Base-by-base conservation (phyloP, 805 yeast species). In the Myxozyma neotropica region DNA sequence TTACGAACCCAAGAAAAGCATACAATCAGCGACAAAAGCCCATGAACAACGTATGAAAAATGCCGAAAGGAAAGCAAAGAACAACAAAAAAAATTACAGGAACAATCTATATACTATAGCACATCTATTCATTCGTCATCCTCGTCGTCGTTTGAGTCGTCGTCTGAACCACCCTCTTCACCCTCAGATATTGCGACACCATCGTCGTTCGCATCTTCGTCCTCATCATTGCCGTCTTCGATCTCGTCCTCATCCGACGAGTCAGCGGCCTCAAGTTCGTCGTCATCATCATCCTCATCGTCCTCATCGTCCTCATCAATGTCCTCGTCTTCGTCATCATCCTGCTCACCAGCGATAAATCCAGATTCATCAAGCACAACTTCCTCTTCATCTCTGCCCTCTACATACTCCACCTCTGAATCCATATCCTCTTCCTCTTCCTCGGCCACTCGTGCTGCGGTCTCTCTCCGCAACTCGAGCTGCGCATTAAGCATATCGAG, bases 401-500 rank as follows among this genome's bases (percentile, higher is more conserved):
- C 81, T 40, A 73, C 76, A 57, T 80, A 83, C 4, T 80, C 84
- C 52, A 79, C 81, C 38, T 77, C 83, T 35, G 75, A 53, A 29
- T 55, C 63, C 44, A 48, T 55, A 26, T 52, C 66, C 31, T 46
- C 59, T 12, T 71, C 75, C 31, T 72, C 77, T 17, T 69, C 72
- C n/a, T 65, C 73, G n/a, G 62, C 71, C 3, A 67, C 73, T 7
- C 71, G 73, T 19, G 72, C 57, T 4, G 63, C 75, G 15, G 53
- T 73, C 70, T 53, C 63, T 81, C 85, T 39, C 74, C 97, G 84
- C 65, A 93, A 75, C 58, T 82, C 80, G 10, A 89, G 79, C 74
- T 93, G 98, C 2, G 90, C 81, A 64, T 81, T 81, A 44, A 93
- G 78, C 72, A 93, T 79, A 68, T 86, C 88, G 48, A 93, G 77